Evolutionary conservation across 768 basidiomycete species (phyloP).

Genomic region (Podaxis rugospora): DNA sequence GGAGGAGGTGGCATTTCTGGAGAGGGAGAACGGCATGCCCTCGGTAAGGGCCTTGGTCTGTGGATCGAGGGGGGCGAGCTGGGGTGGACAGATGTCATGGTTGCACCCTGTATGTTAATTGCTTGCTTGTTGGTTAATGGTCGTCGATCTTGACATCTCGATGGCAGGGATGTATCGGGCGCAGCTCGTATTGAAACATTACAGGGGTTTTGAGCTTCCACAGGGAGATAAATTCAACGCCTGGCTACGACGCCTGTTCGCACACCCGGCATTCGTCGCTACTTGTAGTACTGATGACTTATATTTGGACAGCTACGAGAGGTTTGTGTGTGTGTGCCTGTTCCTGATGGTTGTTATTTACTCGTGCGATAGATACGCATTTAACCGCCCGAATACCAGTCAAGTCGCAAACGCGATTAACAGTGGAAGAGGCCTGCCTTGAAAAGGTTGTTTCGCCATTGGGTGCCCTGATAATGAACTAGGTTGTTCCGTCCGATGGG

Average conservation of each 20-base stretch:
- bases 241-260: constrained; percentile 51
- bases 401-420: constrained; percentile 77
- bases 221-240: constrained; percentile 40
- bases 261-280: constrained; percentile 57
- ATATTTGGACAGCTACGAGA: constrained; percentile 70
- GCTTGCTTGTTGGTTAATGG: neutral
- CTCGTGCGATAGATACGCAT: constrained; percentile 52
- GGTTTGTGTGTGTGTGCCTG: constrained; percentile 29
- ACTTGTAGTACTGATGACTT: constrained; percentile 68
- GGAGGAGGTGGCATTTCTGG: constrained; percentile 32
- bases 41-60: constrained; percentile 44
- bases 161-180: constrained; percentile 63
- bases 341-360: neutral
- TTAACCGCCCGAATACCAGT: constrained; percentile 74
- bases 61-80: constrained; percentile 55
- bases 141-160: neutral
- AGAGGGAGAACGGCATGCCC: constrained; percentile 33
- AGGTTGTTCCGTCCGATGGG: neutral
- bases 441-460: constrained; percentile 17
- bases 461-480: neutral
- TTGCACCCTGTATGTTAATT: constrained; percentile 55
- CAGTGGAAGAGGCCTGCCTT: constrained; percentile 57
- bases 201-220: constrained; percentile 62
- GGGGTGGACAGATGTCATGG: constrained; percentile 65
- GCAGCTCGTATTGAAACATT: constrained; percentile 57